phyloP scores from a whole-genome alignment of 108 stramenopile genomes.

The Skeletonema marinoi region DNA sequence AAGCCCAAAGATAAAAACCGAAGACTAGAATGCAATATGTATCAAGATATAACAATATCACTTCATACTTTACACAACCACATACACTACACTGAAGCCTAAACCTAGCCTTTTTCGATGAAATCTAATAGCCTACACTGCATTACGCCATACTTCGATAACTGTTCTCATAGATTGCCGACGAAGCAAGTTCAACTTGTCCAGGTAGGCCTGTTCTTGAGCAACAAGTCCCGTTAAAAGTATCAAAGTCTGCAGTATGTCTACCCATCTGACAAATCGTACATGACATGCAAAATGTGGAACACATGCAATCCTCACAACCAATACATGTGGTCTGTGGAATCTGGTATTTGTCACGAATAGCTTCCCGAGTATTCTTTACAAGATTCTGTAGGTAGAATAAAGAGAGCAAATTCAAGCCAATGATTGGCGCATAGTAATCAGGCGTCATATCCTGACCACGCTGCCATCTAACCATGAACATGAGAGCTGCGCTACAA shows the following conservation, averaged over 20 bases:
- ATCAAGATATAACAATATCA: neutral
- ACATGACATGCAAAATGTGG: constrained; percentile 72
- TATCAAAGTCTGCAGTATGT: constrained; percentile 78
- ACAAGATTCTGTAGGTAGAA: constrained; percentile 31
- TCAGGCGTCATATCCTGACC: constrained; percentile 39
- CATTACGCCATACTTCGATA: constrained; percentile 24
- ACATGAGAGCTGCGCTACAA: constrained; percentile 29
- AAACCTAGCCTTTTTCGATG: neutral
- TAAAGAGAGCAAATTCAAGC: constrained; percentile 54
- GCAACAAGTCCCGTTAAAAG: constrained; percentile 51
- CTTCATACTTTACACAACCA: neutral
- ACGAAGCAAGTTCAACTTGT: constrained; percentile 47
- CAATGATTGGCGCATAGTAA: constrained; percentile 49
- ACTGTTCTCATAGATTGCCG: constrained; percentile 32
- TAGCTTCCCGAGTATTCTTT: constrained; percentile 53
- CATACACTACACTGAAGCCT: neutral
- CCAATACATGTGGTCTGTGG: constrained; percentile 47
- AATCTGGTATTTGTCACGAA: constrained; percentile 72
- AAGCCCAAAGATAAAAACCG: too few species aligned
- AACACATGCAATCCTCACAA: constrained; percentile 55
- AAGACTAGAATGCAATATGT: too few species aligned
- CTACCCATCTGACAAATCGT: constrained; percentile 78
- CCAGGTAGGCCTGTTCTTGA: constrained; percentile 48
- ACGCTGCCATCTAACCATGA: constrained; percentile 50
- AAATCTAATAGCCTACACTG: neutral